Evolutionary conservation across 1,139 yeast genomes (phyloP).

Genomic region (Zygotorulaspora mrakii): DNA sequence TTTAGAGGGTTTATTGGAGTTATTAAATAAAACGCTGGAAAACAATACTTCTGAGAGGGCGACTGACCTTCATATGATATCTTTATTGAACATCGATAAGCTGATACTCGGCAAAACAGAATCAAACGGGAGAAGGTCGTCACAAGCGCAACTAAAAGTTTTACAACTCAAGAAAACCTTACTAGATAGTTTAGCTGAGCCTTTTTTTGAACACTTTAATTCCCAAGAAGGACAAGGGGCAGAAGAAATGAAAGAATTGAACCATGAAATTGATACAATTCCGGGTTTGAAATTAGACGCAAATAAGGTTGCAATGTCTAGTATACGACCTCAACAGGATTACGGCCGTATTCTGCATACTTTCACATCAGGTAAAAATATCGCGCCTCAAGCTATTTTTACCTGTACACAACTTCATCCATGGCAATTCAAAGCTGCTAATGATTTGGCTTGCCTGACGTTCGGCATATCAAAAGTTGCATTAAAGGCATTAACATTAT

Average conservation of each 20-base stretch:
- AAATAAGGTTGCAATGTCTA: slow-evolving; percentile 15
- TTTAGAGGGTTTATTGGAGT: slow-evolving; percentile 25
- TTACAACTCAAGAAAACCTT: slow-evolving; percentile 48
- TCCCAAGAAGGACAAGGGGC: slow-evolving; percentile 33
- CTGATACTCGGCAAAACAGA: slow-evolving; percentile 44
- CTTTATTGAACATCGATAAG: slow-evolving; percentile 35
- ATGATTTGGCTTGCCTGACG: slow-evolving; percentile 83
- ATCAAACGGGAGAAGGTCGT: slow-evolving; percentile 25
- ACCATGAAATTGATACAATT: slow-evolving; percentile 12
- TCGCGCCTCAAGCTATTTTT: slow-evolving; percentile 76
- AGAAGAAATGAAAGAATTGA: slow-evolving; percentile 18
- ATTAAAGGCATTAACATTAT: slow-evolving; percentile 57
- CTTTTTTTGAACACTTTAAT: slow-evolving; percentile 53
- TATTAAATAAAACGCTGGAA: slow-evolving; percentile 35
- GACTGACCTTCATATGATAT: slow-evolving; percentile 35
- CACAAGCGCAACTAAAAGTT: slow-evolving; percentile 13
- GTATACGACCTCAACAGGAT: slow-evolving; percentile 22
- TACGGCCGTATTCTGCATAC: slow-evolving; percentile 47
- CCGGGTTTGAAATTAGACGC: slow-evolving; percentile 17
- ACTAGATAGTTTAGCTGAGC: slow-evolving; percentile 68
- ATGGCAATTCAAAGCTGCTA: slow-evolving; percentile 78
- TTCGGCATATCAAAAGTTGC: slow-evolving; percentile 74
- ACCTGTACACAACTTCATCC: slow-evolving; percentile 76
- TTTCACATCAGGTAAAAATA: slow-evolving; percentile 59
- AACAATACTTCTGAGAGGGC: slow-evolving; percentile 38